Base-by-base conservation (phyloP, 2,329 filamentous ascomycete genomes). In the Thermothelomyces thermophilus region DNA sequence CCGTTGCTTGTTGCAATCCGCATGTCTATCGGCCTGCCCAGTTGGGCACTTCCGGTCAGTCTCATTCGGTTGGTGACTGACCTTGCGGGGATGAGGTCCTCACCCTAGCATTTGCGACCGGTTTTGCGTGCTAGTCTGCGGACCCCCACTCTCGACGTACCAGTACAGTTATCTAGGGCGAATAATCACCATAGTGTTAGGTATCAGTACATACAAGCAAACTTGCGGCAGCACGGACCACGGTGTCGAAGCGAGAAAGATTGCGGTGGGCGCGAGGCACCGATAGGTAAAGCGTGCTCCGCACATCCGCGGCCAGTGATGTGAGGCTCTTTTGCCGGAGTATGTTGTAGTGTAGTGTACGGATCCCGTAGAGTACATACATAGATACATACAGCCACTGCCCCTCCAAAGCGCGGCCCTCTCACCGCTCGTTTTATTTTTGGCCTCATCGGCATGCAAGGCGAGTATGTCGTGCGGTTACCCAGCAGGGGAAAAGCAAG, bases 11-110 rank as follows among this genome's bases (percentile, higher is more conserved):
- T n/a, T n/a, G n/a, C n/a, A n/a, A n/a, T n/a, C n/a, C 30, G 30
- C 33, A 16, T 35, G 6, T 35, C 33, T 11, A n/a, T 35, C 22
- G 45, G 44, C 44, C 36, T 52, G 40, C 44, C 50, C 50, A 48
- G 41, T 52, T 52, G 31, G 50, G 45, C 45, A 36, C 17, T 45
- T 22, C 50, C 50, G 50, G 40, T 35, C 17, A 30, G 45, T 52
- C 50, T 44, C 41, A 52, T 52, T 52, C 50, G 50, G n/a, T n/a
- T n/a, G n/a, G 50, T 45, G 50, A 45, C 13, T 46, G 45, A 48
- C 45, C 50, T 44, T 48, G 28, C 44, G 36, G 39, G 43, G 39
- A n/a, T 26, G 9, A n/a, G n/a, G 11, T 16, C 39, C 46, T 46
- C 43, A 43, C 43, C 40, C 50, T 16, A 28, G 20, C 34, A 43